Percentiles rank a stretch among this genome's conserved stretches.
These are phyloP conservation scores for Exophiala phaeomuriformis DNA, from an alignment of 2,329 filamentous ascomycete genomes.

Conservation along the genomic window DNA sequence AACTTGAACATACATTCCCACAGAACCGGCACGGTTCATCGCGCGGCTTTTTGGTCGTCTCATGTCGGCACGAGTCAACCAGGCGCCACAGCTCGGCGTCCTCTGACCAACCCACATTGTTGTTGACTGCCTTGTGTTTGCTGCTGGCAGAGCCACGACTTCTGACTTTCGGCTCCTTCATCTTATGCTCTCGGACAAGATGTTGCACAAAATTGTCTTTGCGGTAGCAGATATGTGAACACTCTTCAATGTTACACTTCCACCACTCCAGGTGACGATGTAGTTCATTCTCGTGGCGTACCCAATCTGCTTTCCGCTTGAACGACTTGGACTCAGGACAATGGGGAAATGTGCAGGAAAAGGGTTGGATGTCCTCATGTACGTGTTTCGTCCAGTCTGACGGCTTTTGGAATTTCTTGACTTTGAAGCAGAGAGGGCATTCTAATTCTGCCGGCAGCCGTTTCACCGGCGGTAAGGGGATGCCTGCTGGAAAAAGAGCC, in stretches of 20 bases:
- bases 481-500: constrained; percentile 71
- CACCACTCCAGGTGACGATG: constrained; percentile 88
- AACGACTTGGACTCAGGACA: constrained; percentile 85
- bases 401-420: constrained; percentile 80
- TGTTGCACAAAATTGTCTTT: constrained; percentile 93
- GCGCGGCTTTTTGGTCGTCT: constrained; percentile 58
- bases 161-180: constrained; percentile 72
- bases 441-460: constrained; percentile 80
- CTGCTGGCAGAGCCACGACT: constrained; percentile 60
- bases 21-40: constrained; percentile 85
- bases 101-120: constrained; percentile 31
- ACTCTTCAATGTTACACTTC: constrained; percentile 75
- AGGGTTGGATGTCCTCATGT: constrained; percentile 86
- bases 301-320: constrained; percentile 94
- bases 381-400: constrained; percentile 97
- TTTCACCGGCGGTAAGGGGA: constrained; percentile 71
- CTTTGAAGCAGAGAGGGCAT: constrained; percentile 77
- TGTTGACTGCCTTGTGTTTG: constrained; percentile 38
- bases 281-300: constrained; percentile 84
- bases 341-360: constrained; percentile 80
- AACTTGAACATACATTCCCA: constrained; percentile 68
- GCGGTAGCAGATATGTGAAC: constrained; percentile 72
- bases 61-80: constrained; percentile 68
- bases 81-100: constrained; percentile 65
- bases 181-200: constrained; percentile 84